phyloP scores from a whole-genome alignment of 257 asterid species.

The Solanum virginianum region DNA sequence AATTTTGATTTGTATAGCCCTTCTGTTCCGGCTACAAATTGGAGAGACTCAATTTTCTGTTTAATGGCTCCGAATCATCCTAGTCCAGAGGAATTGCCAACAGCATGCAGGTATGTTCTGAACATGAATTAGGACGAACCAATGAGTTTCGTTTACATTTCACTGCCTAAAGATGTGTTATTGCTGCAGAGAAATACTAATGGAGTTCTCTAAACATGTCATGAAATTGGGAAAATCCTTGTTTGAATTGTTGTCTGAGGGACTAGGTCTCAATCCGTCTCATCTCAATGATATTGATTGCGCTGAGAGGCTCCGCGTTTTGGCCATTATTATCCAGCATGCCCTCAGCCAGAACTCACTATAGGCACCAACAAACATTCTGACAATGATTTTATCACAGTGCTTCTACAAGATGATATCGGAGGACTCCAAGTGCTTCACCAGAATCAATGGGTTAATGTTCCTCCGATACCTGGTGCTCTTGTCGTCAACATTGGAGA shows the following conservation, averaged over 20 bases:
- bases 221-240: conserved; percentile 9
- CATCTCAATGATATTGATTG: conserved; percentile 23
- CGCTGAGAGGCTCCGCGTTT: conserved; percentile 18
- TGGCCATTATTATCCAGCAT: conserved; percentile 37
- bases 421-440: conserved; percentile 43
- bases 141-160: background rate
- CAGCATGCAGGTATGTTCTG: conserved; percentile 31
- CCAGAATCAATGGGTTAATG: conserved; percentile 29
- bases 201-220: conserved; percentile 16
- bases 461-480: conserved; percentile 36
- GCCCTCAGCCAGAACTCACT: conserved; percentile 35
- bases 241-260: conserved; percentile 25
- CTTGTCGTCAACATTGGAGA: conserved; percentile 33
- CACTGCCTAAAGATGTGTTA: background rate
- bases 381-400: conserved; percentile 32
- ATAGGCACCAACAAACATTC: conserved; percentile 23
- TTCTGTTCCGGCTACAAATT: conserved; percentile 24
- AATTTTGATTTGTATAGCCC: conserved; percentile 35
- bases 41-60: conserved; percentile 32
- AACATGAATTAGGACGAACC: background rate
- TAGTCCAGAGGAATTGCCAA: conserved; percentile 35
- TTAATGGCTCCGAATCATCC: conserved; percentile 31
- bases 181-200: conserved; percentile 19
- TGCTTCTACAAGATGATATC: conserved; percentile 29
- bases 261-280: conserved; percentile 7